Conservation (phyloP, 2,329 filamentous ascomycete genomes). For the Aspergillus sp. region DNA sequence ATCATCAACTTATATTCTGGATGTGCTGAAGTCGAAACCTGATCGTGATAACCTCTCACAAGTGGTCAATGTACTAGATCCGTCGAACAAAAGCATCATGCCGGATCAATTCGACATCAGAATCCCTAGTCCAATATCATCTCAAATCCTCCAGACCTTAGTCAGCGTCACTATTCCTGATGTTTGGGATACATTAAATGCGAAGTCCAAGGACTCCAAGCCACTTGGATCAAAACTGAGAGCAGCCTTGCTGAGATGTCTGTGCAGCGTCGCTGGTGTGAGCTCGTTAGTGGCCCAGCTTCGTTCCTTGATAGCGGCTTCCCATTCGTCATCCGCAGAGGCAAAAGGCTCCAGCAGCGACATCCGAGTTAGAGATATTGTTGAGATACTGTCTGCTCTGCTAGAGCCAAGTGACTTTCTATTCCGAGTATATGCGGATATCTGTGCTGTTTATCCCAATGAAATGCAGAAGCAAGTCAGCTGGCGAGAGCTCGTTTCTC, state of each 20-base stretch:
- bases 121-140: conserved; percentile 58
- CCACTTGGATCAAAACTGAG: conserved; percentile 19
- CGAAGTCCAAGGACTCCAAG: conserved; percentile 10
- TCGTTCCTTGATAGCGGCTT: conserved; percentile 47
- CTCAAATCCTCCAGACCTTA: conserved; percentile 68
- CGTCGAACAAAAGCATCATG: conserved; percentile 17
- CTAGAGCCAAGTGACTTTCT: conserved; percentile 42
- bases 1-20: conserved; percentile 28
- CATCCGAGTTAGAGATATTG: conserved; percentile 26
- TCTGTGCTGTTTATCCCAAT: conserved; percentile 34
- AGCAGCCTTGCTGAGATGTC: conserved; percentile 52
- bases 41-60: conserved; percentile 24
- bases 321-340: conserved; percentile 17
- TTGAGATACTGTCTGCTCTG: conserved; percentile 32
- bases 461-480: conserved; percentile 44
- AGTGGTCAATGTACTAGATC: conserved; percentile 30
- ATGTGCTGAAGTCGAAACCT: conserved; percentile 36
- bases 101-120: conserved; percentile 49
- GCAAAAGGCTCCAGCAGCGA: conserved; percentile 29
- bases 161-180: conserved; percentile 70
- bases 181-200: conserved; percentile 64
- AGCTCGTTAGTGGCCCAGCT: conserved; percentile 70
- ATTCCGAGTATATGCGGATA: conserved; percentile 40
- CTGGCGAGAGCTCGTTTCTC: conserved; percentile 58
- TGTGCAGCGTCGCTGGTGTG: conserved; percentile 68